phyloP scores from a whole-genome alignment of 2,329 filamentous ascomycete genomes.

The Xylariaceae sp. region DNA sequence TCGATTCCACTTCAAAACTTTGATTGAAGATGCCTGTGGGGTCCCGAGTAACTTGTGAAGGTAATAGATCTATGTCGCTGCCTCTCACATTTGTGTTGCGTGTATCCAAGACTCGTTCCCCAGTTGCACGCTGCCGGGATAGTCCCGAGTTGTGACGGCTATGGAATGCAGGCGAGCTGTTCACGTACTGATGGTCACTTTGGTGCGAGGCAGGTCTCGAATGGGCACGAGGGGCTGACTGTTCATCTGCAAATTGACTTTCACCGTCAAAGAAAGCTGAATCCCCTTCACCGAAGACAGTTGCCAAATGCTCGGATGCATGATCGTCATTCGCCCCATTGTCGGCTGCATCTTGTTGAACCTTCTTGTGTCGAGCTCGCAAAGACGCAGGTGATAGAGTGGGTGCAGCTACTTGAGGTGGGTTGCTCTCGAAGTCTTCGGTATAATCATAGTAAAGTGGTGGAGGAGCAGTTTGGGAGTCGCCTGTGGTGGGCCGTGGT shows the following conservation, averaged over 20 bases:
- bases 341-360: slow-evolving; percentile 17
- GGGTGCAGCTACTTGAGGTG: slow-evolving; percentile 15
- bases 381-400: slow-evolving; percentile 22
- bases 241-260: slow-evolving; percentile 17
- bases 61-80: slow-evolving; percentile 33
- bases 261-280: slow-evolving; percentile 25
- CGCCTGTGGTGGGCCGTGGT: slow-evolving; percentile 18
- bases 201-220: not conserved
- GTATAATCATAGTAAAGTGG: slow-evolving; percentile 53
- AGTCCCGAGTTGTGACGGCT: slow-evolving; percentile 12
- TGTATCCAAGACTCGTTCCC: slow-evolving; percentile 12
- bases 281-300: slow-evolving; percentile 23
- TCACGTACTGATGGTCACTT: no score
- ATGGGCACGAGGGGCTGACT: slow-evolving; percentile 1
- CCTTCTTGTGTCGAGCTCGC: slow-evolving; percentile 10
- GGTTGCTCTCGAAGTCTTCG: slow-evolving; percentile 45
- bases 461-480: slow-evolving; percentile 10
- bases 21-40: slow-evolving; percentile 33
- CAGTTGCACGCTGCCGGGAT: slow-evolving; percentile 15
- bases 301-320: slow-evolving; percentile 22
- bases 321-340: slow-evolving; percentile 26
- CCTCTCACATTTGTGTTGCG: slow-evolving; percentile 15
- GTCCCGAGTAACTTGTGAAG: slow-evolving; percentile 30
- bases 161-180: slow-evolving; percentile 1
- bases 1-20: slow-evolving; percentile 29